Evolutionary conservation across 768 basidiomycete genomes (phyloP).

Genomic region (Tubosaeta sp.): DNA sequence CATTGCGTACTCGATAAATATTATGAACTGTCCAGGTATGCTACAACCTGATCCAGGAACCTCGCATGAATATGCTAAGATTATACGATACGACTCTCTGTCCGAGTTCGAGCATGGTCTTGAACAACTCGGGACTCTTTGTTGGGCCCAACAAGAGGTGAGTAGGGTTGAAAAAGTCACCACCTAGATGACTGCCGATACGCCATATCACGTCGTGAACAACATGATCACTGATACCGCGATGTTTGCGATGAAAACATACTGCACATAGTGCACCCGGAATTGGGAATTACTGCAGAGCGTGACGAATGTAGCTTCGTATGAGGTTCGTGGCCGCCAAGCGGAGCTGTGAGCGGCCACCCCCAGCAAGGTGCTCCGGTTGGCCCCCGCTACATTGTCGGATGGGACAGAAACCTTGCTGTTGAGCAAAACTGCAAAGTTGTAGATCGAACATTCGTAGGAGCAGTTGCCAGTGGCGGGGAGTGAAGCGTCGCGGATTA

Average conservation of each 20-base stretch:
- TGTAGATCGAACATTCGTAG: background rate
- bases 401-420: too few relatives aligned
- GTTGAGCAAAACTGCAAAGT: background rate
- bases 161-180: slow-evolving; percentile 2
- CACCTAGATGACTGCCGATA: background rate
- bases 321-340: slow-evolving; percentile 40
- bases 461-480: background rate
- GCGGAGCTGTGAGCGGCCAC: slow-evolving; percentile 10
- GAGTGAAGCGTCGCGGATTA: slow-evolving; percentile 9
- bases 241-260: slow-evolving; percentile 3
- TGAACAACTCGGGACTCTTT: slow-evolving; percentile 3
- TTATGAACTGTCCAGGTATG: slow-evolving; percentile 31
- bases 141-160: slow-evolving; percentile 1
- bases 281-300: background rate
- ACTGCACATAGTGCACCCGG: background rate
- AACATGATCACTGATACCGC: slow-evolving; percentile 3
- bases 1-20: slow-evolving; percentile 22
- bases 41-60: background rate
- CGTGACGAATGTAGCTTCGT: slow-evolving; percentile 25
- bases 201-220: background rate
- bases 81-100: slow-evolving; percentile 49
- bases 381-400: background rate
- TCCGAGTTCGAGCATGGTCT: slow-evolving; percentile 44
- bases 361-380: slow-evolving; percentile 5
- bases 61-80: slow-evolving; percentile 33